These are phyloP conservation scores for Hypoxylon fragiforme DNA, from an alignment of 495 filamentous ascomycete species.

Conservation along the genomic window DNA sequence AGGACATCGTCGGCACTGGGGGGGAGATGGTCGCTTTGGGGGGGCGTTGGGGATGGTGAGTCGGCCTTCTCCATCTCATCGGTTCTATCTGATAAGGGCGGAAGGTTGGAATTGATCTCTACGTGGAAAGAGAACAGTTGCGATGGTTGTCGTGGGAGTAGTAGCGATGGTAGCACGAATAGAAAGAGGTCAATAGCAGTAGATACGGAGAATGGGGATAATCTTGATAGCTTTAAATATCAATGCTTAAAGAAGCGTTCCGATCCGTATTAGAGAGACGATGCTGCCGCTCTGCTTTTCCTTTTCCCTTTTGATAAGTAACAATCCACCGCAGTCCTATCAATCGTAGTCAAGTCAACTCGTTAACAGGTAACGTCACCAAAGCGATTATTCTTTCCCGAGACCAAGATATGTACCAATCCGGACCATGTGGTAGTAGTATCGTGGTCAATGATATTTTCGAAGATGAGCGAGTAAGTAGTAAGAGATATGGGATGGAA, in stretches of 20 bases:
- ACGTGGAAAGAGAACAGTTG: background rate
- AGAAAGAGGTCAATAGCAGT: background rate
- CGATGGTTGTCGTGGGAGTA: background rate
- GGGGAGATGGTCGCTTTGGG: constrained; percentile 21
- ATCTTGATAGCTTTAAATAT: constrained; percentile 7
- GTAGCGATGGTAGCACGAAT: constrained; percentile 1
- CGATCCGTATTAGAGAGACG: background rate
- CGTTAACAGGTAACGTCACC: background rate
- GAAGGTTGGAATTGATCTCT: background rate
- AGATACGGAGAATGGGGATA: constrained; percentile 1
- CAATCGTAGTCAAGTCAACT: background rate
- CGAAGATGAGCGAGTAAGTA: constrained; percentile 1
- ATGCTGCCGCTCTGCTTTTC: background rate
- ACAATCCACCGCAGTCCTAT: background rate
- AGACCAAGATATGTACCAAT: background rate
- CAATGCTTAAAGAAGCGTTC: background rate
- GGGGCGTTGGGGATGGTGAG: constrained; percentile 48
- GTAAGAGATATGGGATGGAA: background rate
- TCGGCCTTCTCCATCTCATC: constrained; percentile 43
- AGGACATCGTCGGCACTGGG: constrained; percentile 42
- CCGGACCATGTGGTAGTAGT: background rate
- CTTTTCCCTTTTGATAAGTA: constrained; percentile 1
- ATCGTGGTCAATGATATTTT: background rate
- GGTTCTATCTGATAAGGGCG: constrained; percentile 4
- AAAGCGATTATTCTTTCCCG: background rate